Conservation (phyloP, 129 eudicot genomes). For the Deinandra increscens region DNA sequence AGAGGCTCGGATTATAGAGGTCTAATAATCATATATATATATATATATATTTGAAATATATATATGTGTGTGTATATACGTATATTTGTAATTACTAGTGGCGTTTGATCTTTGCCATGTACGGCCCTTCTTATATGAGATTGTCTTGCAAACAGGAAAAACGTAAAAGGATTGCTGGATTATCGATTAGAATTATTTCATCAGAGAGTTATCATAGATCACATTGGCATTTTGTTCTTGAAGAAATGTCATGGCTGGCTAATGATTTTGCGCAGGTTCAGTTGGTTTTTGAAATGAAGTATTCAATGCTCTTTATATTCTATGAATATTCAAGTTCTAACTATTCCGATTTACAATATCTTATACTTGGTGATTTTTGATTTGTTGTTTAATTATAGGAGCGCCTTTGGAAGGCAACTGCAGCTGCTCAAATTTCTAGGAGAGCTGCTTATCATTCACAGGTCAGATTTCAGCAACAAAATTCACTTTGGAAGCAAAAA, state of each 20-base stretch:
- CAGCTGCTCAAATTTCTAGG: slow-evolving; percentile 66
- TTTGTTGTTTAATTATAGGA: slow-evolving; percentile 47
- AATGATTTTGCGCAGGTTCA: slow-evolving; percentile 98
- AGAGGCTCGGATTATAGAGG: slow-evolving; percentile 91
- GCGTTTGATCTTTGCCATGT: slow-evolving; percentile 4
- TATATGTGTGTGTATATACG: background rate
- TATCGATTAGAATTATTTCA: slow-evolving; percentile 40
- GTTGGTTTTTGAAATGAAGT: background rate
- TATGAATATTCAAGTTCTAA: background rate
- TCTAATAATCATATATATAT: slow-evolving; percentile 16
- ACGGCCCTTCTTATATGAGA: slow-evolving; percentile 19
- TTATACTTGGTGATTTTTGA: slow-evolving; percentile 6
- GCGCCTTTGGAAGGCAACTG: slow-evolving; percentile 83
- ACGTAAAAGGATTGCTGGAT: slow-evolving; percentile 78
- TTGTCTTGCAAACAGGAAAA: slow-evolving; percentile 59
- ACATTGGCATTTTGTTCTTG: slow-evolving; percentile 91
- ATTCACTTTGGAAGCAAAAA: slow-evolving; percentile 39
- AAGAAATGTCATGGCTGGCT: slow-evolving; percentile 96
- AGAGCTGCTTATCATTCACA: slow-evolving; percentile 54
- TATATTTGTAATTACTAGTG: background rate
- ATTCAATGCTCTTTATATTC: slow-evolving; percentile 10
- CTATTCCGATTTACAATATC: background rate
- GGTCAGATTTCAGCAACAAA: slow-evolving; percentile 49
- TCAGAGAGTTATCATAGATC: slow-evolving; percentile 43
- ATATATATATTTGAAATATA: background rate